Conservation (phyloP, 129 eudicot species). For the Centaurea solstitialis region DNA sequence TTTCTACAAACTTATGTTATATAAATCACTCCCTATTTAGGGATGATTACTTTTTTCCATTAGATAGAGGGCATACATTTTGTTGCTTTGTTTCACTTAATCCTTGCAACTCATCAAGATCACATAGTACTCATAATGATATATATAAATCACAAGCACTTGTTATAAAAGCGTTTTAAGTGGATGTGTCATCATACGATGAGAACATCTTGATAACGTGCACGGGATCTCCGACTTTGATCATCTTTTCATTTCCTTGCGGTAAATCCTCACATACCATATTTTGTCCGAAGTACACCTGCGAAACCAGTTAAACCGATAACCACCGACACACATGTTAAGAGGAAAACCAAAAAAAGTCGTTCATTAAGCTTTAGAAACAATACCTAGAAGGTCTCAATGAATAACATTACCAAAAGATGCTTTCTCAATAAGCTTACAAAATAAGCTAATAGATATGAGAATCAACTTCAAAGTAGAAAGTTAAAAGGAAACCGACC, state of each 20-base stretch:
- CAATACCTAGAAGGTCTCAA: neutral
- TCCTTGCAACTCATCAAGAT: neutral
- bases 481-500: constrained; percentile 30
- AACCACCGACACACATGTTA: neutral
- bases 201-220: constrained; percentile 36
- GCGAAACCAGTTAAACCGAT: constrained; percentile 10
- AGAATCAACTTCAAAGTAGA: neutral
- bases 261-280: constrained; percentile 58
- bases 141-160: neutral
- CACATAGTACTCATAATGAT: neutral
- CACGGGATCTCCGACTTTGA: constrained; percentile 58
- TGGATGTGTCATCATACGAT: constrained; percentile 43
- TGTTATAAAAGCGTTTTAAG: neutral
- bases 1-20: no score
- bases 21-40: no score
- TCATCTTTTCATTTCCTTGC: constrained; percentile 37
- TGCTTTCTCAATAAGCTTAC: no score
- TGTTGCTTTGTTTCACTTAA: neutral
- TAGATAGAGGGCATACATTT: neutral
- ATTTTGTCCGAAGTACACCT: constrained; percentile 93
- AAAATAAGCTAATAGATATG: neutral
- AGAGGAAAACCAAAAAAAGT: neutral
- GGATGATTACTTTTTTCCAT: no score
- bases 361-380: neutral
- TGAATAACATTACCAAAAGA: no score